Evolutionary conservation across 2,329 filamentous ascomycete genomes (phyloP), one percentile per base, ranked within the genome.

Genomic region (Pseudogymnoascus sp.): DNA sequence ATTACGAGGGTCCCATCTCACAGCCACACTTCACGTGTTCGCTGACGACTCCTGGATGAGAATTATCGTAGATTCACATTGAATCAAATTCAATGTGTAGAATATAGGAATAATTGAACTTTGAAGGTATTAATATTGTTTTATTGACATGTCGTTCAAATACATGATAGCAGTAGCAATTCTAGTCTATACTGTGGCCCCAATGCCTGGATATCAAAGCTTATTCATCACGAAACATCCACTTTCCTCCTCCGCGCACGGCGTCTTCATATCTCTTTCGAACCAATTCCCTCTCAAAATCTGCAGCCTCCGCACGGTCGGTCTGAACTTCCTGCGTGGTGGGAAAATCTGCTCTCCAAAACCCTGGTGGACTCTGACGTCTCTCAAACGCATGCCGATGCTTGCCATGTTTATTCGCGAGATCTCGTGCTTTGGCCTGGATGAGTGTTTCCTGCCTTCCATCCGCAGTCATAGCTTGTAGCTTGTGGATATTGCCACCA

Each of bases 311-410:
- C 65, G 82, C 80, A 63, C 83, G 83, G 69, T 93, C 85, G 61
- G 80, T 77, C 68, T 84, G 78, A 28, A 87, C 76, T 74, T 97
- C 90, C 73, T 97, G 94, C 1, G 94, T 97, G 25, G 79, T 85
- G 1, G 93, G 92, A 73, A 99, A 96, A 68, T 96, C 93, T 1
- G 88, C 83, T 62, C 90, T 82, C 94, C 94, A 99, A 73, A 91
- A 97, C 0, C 92, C 92, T 1, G 91, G 91, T 11, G 94, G 92
- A 8, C 89, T 91, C 50, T 78, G 80, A 66, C 84, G 81, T 60
- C 91, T 83, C 65, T 87, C 83, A 74, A 88, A 92, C 28, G 85
- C 81, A 68, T 93, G 84, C 63, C 89, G 82, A 75, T 97, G 92
- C 72, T 82, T 91, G 5, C 92, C 92, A 73, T 84, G 85, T 65